Conservation (phyloP, 2,329 filamentous ascomycete genomes). For the Ramichloridium luteum region DNA sequence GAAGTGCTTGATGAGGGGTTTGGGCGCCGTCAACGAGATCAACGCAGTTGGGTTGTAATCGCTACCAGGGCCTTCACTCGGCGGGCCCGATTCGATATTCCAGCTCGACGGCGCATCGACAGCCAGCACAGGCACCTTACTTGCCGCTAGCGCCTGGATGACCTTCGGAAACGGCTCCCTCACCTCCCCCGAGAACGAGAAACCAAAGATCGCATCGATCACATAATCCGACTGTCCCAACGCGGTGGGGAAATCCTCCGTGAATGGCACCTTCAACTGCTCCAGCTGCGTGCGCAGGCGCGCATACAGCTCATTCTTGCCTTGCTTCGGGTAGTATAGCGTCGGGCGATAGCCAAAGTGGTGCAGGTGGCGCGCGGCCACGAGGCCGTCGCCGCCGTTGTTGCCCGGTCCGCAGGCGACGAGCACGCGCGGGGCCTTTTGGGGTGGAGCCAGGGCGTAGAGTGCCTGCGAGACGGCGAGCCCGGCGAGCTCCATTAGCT, state of each 20-base stretch:
- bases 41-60: constrained; percentile 69
- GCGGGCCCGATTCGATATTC: constrained; percentile 82
- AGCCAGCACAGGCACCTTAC: constrained; percentile 64
- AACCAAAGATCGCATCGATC: constrained; percentile 88
- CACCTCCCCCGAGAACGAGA: constrained; percentile 84
- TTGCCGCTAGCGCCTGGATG: constrained; percentile 63
- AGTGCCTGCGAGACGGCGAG: constrained; percentile 88
- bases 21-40: constrained; percentile 84
- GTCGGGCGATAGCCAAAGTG: constrained; percentile 85
- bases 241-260: constrained; percentile 61
- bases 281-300: constrained; percentile 74
- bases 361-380: constrained; percentile 80
- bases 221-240: constrained; percentile 63
- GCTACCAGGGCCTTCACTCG: constrained; percentile 61
- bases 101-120: constrained; percentile 92
- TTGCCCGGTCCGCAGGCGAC: constrained; percentile 82
- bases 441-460: constrained; percentile 68
- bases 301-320: constrained; percentile 82
- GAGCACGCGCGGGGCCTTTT: constrained; percentile 58
- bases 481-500: constrained; percentile 93
- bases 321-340: constrained; percentile 86
- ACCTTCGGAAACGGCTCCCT: constrained; percentile 82
- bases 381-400: constrained; percentile 78
- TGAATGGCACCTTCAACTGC: constrained; percentile 72
- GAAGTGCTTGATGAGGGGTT: constrained; percentile 76